A percentile compares a stretch with the other conserved stretches of the same genome.
phyloP scores from a whole-genome alignment of 345 rosid species.

The Eucalyptus urophylla region DNA sequence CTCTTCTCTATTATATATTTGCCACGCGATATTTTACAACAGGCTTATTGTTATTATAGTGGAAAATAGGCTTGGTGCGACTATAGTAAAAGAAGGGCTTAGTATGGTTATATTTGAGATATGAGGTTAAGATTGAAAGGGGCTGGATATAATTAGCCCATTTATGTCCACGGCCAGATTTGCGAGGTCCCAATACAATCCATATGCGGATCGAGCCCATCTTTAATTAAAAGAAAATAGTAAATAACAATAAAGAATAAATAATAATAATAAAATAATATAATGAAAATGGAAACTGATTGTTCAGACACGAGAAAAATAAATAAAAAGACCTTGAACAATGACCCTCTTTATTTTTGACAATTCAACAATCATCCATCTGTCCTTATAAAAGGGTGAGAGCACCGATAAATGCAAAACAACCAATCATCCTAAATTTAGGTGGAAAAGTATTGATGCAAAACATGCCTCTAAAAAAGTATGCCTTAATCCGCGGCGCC shows the following conservation, averaged over 20 bases:
- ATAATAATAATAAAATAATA: background rate
- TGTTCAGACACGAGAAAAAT: background rate
- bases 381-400: too few species aligned
- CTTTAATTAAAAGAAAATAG: background rate
- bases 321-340: background rate
- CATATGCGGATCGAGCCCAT: background rate
- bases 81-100: too few species aligned
- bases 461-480: too few species aligned
- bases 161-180: rapidly evolving
- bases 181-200: background rate
- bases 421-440: too few species aligned
- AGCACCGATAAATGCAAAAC: too few species aligned
- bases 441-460: too few species aligned
- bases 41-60: too few species aligned
- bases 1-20: too few species aligned
- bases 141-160: background rate
- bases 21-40: too few species aligned
- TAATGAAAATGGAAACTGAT: background rate
- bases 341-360: background rate
- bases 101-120: background rate
- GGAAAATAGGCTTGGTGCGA: too few species aligned
- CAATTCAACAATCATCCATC: too few species aligned
- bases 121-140: background rate
- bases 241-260: background rate
- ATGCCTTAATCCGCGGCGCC: too few species aligned